A percentile compares a stretch with the other conserved stretches of the same genome.
Conservation (phyloP, 805 yeast species). For the Scheffersomyces stipitis region DNA sequence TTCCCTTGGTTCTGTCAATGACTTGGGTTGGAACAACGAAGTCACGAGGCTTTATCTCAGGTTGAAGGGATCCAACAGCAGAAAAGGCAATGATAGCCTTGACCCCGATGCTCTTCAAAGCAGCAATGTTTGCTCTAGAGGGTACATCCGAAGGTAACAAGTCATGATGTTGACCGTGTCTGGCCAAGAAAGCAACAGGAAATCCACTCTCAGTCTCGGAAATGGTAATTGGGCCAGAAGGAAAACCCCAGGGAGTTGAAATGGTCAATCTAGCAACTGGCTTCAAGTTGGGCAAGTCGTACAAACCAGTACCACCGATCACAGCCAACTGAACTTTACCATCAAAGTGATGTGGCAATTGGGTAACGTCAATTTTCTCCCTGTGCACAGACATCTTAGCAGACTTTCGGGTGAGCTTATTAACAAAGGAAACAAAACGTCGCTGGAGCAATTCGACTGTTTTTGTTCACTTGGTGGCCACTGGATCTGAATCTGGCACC, state of each 20-base stretch:
- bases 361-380: slow-evolving; percentile 22
- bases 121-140: slow-evolving; percentile 91
- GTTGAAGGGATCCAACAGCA: slow-evolving; percentile 94
- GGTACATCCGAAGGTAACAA: slow-evolving; percentile 92
- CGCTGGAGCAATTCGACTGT: neutral
- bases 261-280: slow-evolving; percentile 83
- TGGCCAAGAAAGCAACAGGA: slow-evolving; percentile 89
- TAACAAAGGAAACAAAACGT: neutral
- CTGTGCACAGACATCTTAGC: slow-evolving; percentile 39
- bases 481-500: too few relatives aligned
- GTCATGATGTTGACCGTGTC: slow-evolving; percentile 93
- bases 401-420: too few relatives aligned
- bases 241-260: slow-evolving; percentile 96
- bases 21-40: slow-evolving; percentile 96
- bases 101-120: slow-evolving; percentile 84
- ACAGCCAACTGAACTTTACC: slow-evolving; percentile 74
- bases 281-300: slow-evolving; percentile 74
- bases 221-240: slow-evolving; percentile 91
- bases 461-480: too few relatives aligned
- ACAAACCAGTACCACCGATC: slow-evolving; percentile 98
- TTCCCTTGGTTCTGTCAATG: slow-evolving; percentile 96
- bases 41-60: slow-evolving; percentile 88
- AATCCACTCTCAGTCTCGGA: slow-evolving; percentile 75
- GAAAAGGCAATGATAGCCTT: slow-evolving; percentile 87
- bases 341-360: slow-evolving; percentile 52